Conservation (phyloP, 768 basidiomycete species). For the Termitomyces sp. region DNA sequence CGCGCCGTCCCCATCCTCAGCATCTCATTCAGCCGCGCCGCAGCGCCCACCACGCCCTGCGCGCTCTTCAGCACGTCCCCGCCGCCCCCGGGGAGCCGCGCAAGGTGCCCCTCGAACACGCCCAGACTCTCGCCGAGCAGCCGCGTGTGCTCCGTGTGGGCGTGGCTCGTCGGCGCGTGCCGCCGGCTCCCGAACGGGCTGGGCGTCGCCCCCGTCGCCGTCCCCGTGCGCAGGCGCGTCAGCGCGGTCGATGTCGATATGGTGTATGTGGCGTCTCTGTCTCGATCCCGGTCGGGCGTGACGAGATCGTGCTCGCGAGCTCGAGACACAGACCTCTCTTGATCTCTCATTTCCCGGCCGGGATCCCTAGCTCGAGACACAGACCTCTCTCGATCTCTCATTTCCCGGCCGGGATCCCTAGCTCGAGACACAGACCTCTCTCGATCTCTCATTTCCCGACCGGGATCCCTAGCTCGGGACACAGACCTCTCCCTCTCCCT, state of each 20-base stretch:
- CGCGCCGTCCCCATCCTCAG: slow-evolving; percentile 51
- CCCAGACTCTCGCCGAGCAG: slow-evolving; percentile 66
- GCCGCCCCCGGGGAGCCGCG: slow-evolving; percentile 35
- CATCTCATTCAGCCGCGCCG: slow-evolving; percentile 65
- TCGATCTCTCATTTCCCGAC: slow-evolving; percentile 15
- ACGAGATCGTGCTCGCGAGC: background rate
- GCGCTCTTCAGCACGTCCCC: slow-evolving; percentile 42
- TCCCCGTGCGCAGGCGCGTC: background rate
- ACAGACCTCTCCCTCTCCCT: slow-evolving; percentile 2
- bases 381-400: too few species aligned
- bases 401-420: too few species aligned
- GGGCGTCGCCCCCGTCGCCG: background rate
- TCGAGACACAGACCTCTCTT: background rate
- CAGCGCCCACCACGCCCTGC: slow-evolving; percentile 56
- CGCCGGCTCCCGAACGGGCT: slow-evolving; percentile 26
- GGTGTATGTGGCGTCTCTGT: background rate
- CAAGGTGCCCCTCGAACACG: slow-evolving; percentile 67
- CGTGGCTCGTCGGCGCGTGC: slow-evolving; percentile 16
- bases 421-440: slow-evolving; percentile 14
- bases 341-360: too few species aligned
- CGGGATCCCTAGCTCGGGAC: slow-evolving; percentile 8
- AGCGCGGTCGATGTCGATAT: background rate
- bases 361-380: background rate
- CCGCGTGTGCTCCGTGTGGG: slow-evolving; percentile 54
- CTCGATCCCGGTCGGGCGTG: slow-evolving; percentile 10